Base-by-base conservation (phyloP, 306 rosid genomes). In the Trifolium subterraneum region DNA sequence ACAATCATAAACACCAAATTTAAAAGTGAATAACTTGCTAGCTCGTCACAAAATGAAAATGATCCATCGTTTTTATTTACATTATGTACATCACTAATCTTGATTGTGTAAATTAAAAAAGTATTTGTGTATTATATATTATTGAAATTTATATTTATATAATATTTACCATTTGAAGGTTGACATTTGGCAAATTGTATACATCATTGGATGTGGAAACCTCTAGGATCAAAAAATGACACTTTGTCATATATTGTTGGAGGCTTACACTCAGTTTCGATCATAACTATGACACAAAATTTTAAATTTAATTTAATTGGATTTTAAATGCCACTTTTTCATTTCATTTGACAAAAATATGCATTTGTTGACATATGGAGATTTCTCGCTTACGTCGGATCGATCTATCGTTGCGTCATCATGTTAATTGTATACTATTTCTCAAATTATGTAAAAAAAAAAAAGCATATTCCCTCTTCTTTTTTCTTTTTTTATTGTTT, bases 121-220 rank as follows among this genome's bases (percentile, higher is more conserved):
- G 29, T 44, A 27, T 10, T 5, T 11, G 33, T 15, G 25, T 56
- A 5, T 59, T 59, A 41, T 59, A 41, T 58, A 58, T 41, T 41
- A 35, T 27, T 27, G 3, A 25, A 68, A 7, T 0, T 15, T 22
- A n/a, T n/a, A n/a, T 50, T 50, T 50, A 52, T 52, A 52, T 58
- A 27, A 13, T 59, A 27, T 29, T 10, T 72, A 10, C 41, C 76
- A 55, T 36, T 38, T 55, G 39, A 56, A 71, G 18, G 10, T 58
- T 72, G 76, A 58, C 76, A 58, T 27, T 59, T 59, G 77, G 33
- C 68, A 58, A 8, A 50, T 50, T 4, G 22, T 35, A 13, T n/a
- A 13, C 38, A 66, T 66, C 50, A 41, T 45, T 44, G 10, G 59
- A 59, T 42, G 47, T 59, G 47, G 8, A 36, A 14, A 36, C n/a